Percentiles rank a stretch among this genome's conserved stretches.
Evolutionary conservation across 2,329 filamentous ascomycete species (phyloP).

Genomic region (Sporothrix schenckii): DNA sequence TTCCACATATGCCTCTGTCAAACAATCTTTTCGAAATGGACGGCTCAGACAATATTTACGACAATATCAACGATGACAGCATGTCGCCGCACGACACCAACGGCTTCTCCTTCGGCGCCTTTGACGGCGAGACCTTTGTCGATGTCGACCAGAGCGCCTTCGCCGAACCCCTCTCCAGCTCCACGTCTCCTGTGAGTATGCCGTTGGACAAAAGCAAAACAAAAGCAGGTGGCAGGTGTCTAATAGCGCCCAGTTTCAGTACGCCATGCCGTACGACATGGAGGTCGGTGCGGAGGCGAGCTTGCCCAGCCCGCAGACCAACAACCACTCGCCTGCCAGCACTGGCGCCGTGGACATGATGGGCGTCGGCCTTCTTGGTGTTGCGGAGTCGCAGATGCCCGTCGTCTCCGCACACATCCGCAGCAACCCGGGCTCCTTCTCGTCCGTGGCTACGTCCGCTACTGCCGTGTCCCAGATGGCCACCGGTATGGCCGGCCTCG

Average conservation of each 20-base stretch:
- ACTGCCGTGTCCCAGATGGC: background rate
- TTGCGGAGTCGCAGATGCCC: background rate
- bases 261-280: background rate
- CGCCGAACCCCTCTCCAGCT: background rate
- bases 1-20: background rate
- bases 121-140: background rate
- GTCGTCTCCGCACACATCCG: background rate
- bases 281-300: background rate
- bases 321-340: background rate
- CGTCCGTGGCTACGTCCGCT: background rate
- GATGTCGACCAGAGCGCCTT: background rate
- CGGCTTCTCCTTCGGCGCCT: background rate
- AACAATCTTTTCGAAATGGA: constrained; percentile 18
- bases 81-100: constrained; percentile 8
- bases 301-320: background rate
- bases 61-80: background rate
- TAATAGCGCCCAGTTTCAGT: background rate
- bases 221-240: background rate
- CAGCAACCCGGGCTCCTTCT: background rate
- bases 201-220: too few relatives aligned
- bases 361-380: background rate
- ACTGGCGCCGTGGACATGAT: background rate
- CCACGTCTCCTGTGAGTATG: constrained; percentile 17
- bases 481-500: background rate
- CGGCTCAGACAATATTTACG: background rate